Evolutionary conservation across 2,329 filamentous ascomycete species (phyloP).

Genomic region (Penicillium olsonii): DNA sequence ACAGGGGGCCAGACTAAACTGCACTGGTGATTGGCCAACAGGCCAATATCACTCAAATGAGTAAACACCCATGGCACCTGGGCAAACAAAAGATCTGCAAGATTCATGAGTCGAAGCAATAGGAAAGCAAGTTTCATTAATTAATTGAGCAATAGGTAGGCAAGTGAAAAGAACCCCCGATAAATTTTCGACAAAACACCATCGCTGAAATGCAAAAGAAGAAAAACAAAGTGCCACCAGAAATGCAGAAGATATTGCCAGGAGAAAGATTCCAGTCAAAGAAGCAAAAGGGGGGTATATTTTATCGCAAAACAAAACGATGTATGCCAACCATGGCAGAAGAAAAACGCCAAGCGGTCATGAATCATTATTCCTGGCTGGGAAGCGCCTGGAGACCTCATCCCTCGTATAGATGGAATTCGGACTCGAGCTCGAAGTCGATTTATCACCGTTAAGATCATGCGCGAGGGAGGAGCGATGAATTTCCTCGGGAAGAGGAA

Average conservation of each 20-base stretch:
- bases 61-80: too few species aligned
- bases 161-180: neutral
- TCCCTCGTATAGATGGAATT: constrained; percentile 1
- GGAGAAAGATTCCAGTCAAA: neutral
- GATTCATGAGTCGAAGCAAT: too few species aligned
- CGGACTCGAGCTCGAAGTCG: constrained; percentile 1
- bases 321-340: neutral
- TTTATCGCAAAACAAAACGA: neutral
- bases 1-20: too few species aligned
- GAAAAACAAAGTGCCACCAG: neutral
- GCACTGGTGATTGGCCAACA: too few species aligned
- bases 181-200: constrained; percentile 6
- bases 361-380: neutral
- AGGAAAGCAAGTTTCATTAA: neutral
- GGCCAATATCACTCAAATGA: too few species aligned
- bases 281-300: constrained; percentile 9
- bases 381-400: neutral
- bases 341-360: neutral
- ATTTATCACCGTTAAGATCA: neutral
- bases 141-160: neutral
- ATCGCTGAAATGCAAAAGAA: constrained; percentile 10
- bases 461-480: constrained; percentile 2
- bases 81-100: too few species aligned
- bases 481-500: constrained; percentile 18
- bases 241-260: neutral